phyloP scores from a whole-genome alignment of 73 alveolate species.

The Paramecium octaurelia region DNA sequence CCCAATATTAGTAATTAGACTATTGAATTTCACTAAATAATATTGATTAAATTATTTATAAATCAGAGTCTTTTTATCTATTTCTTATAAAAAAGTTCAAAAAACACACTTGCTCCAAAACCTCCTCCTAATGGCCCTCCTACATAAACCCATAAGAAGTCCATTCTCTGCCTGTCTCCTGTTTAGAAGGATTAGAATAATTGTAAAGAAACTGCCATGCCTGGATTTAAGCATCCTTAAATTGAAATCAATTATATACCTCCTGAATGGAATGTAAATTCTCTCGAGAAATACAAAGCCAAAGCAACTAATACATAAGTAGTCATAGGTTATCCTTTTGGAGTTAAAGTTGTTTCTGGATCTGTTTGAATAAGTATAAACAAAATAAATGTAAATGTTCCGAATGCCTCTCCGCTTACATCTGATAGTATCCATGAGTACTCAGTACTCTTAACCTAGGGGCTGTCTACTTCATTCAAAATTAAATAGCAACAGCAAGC shows the following conservation, averaged over 20 bases:
- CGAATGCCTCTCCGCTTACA: constrained; percentile 23
- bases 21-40: background rate
- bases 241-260: background rate
- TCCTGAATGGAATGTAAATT: constrained; percentile 44
- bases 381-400: constrained; percentile 1
- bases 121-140: constrained; percentile 47
- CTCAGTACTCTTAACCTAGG: background rate
- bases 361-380: constrained; percentile 34
- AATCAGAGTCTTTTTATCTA: background rate
- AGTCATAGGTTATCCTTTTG: constrained; percentile 4
- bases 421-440: constrained; percentile 3
- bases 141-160: constrained; percentile 28
- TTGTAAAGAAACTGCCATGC: constrained; percentile 42
- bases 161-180: constrained; percentile 29
- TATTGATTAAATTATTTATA: background rate
- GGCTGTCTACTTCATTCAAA: constrained; percentile 30
- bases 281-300: constrained; percentile 21
- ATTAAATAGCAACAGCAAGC: constrained; percentile 11
- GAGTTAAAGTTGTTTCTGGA: background rate
- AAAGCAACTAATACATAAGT: constrained; percentile 21
- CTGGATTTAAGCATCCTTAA: constrained; percentile 36
- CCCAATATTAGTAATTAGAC: background rate
- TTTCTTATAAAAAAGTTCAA: constrained; percentile 12
- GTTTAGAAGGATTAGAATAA: background rate
- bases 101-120: constrained; percentile 30